Evolutionary conservation across 2,329 filamentous ascomycete species (phyloP).

Genomic region (Botrytis paeoniae): DNA sequence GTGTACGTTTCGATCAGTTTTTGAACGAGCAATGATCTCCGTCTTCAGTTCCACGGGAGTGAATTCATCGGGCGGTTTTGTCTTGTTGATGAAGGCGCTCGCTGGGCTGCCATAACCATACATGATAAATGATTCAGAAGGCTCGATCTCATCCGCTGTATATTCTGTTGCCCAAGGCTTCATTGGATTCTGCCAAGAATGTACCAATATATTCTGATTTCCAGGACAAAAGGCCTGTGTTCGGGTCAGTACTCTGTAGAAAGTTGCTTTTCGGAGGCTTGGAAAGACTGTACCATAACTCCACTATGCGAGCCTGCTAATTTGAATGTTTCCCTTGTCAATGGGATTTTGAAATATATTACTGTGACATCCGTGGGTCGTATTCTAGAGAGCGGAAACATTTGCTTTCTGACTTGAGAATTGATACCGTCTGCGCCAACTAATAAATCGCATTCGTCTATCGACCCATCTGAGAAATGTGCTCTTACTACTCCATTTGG

Average conservation of each 20-base stretch:
- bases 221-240: slow-evolving; percentile 28
- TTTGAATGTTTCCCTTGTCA: slow-evolving; percentile 28
- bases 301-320: slow-evolving; percentile 26
- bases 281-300: slow-evolving; percentile 25
- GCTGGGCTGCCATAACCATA: slow-evolving; percentile 30
- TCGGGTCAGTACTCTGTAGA: slow-evolving; percentile 3
- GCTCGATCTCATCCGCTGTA: slow-evolving; percentile 26
- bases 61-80: slow-evolving; percentile 26
- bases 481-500: slow-evolving; percentile 39
- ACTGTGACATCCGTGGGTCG: slow-evolving; percentile 26
- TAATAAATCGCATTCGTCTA: slow-evolving; percentile 48
- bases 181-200: slow-evolving; percentile 32
- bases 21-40: slow-evolving; percentile 27
- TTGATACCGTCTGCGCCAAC: slow-evolving; percentile 55
- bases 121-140: slow-evolving; percentile 36
- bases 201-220: slow-evolving; percentile 34
- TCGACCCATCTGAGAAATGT: slow-evolving; percentile 44
- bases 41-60: slow-evolving; percentile 30
- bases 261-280: no score
- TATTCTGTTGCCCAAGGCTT: slow-evolving; percentile 29
- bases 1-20: slow-evolving; percentile 24
- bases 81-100: slow-evolving; percentile 28
- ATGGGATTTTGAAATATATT: slow-evolving; percentile 36
- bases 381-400: slow-evolving; percentile 29
- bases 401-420: slow-evolving; percentile 46